These are phyloP conservation scores for Heracleum sosnowskyi DNA, from an alignment of 129 eudicot genomes.

Conservation along the genomic window DNA sequence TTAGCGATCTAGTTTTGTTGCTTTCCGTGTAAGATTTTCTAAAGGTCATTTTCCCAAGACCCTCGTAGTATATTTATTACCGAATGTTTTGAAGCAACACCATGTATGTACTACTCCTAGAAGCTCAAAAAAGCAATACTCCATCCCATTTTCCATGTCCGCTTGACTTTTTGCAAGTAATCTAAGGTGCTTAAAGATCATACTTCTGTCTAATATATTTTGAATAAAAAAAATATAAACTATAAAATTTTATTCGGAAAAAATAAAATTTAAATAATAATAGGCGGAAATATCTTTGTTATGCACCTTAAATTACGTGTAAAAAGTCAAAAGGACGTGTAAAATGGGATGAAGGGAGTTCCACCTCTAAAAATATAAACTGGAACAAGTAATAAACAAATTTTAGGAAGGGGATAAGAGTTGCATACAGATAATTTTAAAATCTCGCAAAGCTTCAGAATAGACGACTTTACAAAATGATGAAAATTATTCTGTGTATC, in stretches of 20 bases:
- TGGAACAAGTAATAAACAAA: neutral
- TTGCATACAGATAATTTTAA: slow-evolving; percentile 55
- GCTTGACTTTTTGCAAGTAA: too few relatives aligned
- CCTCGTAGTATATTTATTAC: neutral
- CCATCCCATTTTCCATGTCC: too few relatives aligned
- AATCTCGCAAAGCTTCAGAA: slow-evolving; percentile 43
- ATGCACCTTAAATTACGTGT: too few relatives aligned
- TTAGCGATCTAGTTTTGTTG: neutral
- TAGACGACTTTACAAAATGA: slow-evolving; percentile 29
- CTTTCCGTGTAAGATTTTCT: neutral
- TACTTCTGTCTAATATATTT: too few relatives aligned
- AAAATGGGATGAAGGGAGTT: too few relatives aligned
- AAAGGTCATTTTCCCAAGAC: neutral
- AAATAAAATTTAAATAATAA: too few relatives aligned
- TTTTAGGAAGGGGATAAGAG: neutral
- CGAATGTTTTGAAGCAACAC: neutral
- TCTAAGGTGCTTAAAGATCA: too few relatives aligned
- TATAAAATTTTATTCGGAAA: too few relatives aligned
- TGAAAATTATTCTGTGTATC: slow-evolving; percentile 31
- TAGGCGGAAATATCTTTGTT: too few relatives aligned
- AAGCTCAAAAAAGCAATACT: neutral
- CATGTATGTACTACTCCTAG: neutral
- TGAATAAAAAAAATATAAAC: neutral
- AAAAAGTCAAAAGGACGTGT: too few relatives aligned
- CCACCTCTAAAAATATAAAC: neutral